phyloP scores from a whole-genome alignment of 768 basidiomycete genomes.

The Sarcodon aspratus region DNA sequence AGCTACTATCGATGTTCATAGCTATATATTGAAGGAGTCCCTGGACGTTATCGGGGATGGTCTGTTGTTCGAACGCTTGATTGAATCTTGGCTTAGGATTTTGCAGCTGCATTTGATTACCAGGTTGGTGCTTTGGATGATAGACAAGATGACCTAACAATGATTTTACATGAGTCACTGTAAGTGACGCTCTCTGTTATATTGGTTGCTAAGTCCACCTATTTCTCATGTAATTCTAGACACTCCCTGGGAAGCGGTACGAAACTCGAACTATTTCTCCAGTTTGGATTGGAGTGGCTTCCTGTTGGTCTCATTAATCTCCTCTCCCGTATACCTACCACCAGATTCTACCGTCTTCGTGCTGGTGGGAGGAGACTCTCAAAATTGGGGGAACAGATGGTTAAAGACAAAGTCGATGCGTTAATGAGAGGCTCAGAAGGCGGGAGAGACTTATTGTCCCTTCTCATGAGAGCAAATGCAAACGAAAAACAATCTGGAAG shows the following conservation, averaged over 20 bases:
- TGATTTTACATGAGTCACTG: constrained; percentile 36
- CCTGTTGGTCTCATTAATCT: background rate
- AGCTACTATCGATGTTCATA: constrained; percentile 28
- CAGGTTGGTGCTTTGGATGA: constrained; percentile 40
- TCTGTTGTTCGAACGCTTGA: constrained; percentile 3
- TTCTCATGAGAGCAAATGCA: constrained; percentile 41
- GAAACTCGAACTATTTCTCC: background rate
- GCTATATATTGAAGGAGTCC: constrained; percentile 27
- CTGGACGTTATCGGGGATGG: constrained; percentile 28
- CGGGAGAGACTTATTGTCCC: background rate
- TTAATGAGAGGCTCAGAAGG: background rate
- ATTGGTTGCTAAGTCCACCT: too few relatives aligned
- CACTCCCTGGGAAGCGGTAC: background rate
- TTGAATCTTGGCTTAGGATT: too few relatives aligned
- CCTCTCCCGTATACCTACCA: background rate
- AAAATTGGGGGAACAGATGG: background rate
- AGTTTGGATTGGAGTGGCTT: background rate
- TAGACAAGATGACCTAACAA: constrained; percentile 38
- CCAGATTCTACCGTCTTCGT: background rate
- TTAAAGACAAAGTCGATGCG: background rate
- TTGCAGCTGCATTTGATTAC: constrained; percentile 28
- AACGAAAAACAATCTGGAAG: constrained; percentile 29
- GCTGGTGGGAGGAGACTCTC: background rate
- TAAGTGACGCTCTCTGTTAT: constrained; percentile 1
- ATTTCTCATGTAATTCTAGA: background rate